A percentile compares a stretch with the other conserved stretches of the same genome.
Evolutionary conservation across 768 basidiomycete genomes (phyloP).

Genomic region (Mycena latifolia): DNA sequence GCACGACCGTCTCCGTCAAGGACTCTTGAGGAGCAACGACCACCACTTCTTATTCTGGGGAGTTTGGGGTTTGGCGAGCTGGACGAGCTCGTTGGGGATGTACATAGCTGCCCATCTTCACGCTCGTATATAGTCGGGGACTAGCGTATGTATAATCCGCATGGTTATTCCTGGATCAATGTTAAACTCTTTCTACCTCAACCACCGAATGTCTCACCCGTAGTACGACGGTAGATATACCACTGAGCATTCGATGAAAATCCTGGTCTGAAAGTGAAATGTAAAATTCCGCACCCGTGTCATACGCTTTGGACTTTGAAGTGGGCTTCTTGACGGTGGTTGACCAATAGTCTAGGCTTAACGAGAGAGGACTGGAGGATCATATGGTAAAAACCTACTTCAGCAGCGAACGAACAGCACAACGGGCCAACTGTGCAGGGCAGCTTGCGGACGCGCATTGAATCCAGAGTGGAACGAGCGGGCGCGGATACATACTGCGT

Average conservation of each 20-base stretch:
- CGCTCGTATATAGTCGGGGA: constrained; percentile 10
- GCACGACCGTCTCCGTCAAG: constrained; percentile 22
- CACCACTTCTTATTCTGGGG: constrained; percentile 7
- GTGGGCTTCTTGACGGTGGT: constrained; percentile 14
- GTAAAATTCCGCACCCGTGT: constrained; percentile 13
- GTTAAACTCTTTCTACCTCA: constrained; percentile 22
- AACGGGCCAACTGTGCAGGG: constrained; percentile 10
- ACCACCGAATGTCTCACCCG: constrained; percentile 21
- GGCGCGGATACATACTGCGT: constrained; percentile 15
- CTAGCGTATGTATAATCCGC: too few species aligned
- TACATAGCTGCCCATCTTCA: constrained; percentile 16
- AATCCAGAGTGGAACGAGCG: constrained; percentile 16
- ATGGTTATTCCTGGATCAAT: too few species aligned
- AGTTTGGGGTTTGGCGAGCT: not conserved
- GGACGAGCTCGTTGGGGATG: constrained; percentile 13
- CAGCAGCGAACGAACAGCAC: constrained; percentile 21
- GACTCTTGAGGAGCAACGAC: constrained; percentile 26
- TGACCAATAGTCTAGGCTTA: constrained; percentile 16
- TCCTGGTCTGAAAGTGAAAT: constrained; percentile 15
- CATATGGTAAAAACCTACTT: constrained; percentile 9
- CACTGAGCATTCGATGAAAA: too few species aligned
- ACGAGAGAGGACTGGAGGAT: constrained; percentile 15
- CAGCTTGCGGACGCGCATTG: constrained; percentile 14
- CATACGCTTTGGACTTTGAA: constrained; percentile 16
- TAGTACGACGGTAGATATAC: too few species aligned